Evolutionary conservation across 768 basidiomycete genomes (phyloP), one percentile per base, ranked within the genome.

Genomic region (Grammothele lineata): DNA sequence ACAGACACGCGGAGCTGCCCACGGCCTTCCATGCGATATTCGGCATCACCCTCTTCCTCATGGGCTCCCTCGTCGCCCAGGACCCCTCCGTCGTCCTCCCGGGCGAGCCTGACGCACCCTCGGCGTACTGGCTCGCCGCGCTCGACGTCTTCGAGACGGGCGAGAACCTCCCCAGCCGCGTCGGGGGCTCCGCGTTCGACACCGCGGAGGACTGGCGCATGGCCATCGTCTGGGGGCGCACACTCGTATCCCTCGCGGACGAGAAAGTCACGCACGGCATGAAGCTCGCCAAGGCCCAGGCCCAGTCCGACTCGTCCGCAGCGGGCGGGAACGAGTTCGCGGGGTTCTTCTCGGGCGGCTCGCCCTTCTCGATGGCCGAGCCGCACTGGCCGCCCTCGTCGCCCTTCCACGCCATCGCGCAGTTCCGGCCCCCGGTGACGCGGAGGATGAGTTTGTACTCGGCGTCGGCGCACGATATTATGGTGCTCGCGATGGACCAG

Each of bases 71-170:
- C 45, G 72, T 87, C 43, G 73, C 73, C 5, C 74, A 75, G 48
- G 70, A 79, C 37, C 64, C 77, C 2, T 60, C 71, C 1, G 65
- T 80, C 12, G 76, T 75, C 1, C 63, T 78, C 10, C 62, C 70
- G 3, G 82, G 77, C 32, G 83, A 87, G 54, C 83, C 81, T 8
- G 56, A 58, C 12, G 64, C 57, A 2, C 69, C 79, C 11, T 66
- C 70, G 4, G 70, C 75, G 0, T 85, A 83, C 60, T 86, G 80
- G 78, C 71, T 82, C 30, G 74, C 77, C n/a, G 81, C 84, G 1
- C 69, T 87, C 43, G 83, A 85, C 57, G 79, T 83, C 6, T 83
- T 87, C 55, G 81, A 85, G 64, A 78, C 76, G 6, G 83, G 82
- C 36, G 82, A 85, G 57, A 78, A 72, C 53, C 65, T 82, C 6